These are phyloP conservation scores for Teunomyces kruisii DNA, from an alignment of 805 yeast species.

Conservation along the genomic window DNA sequence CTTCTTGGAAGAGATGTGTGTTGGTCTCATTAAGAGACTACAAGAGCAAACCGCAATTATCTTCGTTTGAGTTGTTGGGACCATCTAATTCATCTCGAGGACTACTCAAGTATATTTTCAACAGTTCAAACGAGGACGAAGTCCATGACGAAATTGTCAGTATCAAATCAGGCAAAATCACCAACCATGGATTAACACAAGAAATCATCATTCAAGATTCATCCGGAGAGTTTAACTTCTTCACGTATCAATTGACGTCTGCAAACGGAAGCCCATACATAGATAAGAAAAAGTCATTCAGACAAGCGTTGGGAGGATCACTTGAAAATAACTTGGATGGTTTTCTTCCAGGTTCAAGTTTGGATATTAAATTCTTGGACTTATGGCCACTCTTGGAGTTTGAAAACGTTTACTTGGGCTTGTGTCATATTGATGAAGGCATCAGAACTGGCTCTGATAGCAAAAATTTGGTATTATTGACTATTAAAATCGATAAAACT, in stretches of 20 bases:
- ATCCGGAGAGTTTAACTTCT: constrained; percentile 37
- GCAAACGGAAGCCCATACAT: constrained; percentile 28
- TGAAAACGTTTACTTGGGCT: constrained; percentile 45
- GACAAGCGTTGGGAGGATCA: constrained; percentile 30
- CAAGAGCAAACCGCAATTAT: constrained; percentile 57
- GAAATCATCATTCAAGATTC: constrained; percentile 46
- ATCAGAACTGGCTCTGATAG: constrained; percentile 8
- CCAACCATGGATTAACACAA: constrained; percentile 48
- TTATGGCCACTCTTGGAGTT: constrained; percentile 46
- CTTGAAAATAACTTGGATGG: constrained; percentile 36
- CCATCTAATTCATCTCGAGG: constrained; percentile 4
- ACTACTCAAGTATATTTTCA: constrained; percentile 6
- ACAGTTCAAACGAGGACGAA: constrained; percentile 10
- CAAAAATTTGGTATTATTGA: constrained; percentile 47
- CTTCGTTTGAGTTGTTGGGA: constrained; percentile 31
- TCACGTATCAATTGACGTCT: constrained; percentile 28
- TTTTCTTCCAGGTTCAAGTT: constrained; percentile 46
- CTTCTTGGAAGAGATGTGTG: constrained; percentile 66
- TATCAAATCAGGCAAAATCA: constrained; percentile 52
- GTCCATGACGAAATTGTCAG: constrained; percentile 53
- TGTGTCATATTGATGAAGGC: constrained; percentile 22
- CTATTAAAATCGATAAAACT: constrained; percentile 50
- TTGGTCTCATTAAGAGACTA: constrained; percentile 65
- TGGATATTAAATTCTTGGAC: constrained; percentile 59
- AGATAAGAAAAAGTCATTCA: constrained; percentile 26